These are phyloP conservation scores for Isatis tinctoria DNA, from an alignment of 345 rosid genomes.

Conservation along the genomic window DNA sequence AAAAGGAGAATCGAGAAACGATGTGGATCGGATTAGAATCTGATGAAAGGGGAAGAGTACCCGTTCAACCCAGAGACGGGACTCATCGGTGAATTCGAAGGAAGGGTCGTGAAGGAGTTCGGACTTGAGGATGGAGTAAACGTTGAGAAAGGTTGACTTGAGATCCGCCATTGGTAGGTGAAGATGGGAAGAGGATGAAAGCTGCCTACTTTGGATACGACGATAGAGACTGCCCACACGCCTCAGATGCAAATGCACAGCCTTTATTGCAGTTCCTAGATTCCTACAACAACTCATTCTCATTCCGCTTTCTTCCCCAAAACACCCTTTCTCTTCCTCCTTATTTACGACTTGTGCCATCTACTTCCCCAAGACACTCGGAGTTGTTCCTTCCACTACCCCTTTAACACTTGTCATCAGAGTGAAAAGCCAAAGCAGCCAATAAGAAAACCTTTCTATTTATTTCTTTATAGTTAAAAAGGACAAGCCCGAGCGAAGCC, in stretches of 20 bases:
- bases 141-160: conserved; percentile 56
- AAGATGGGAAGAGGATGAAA: conserved; percentile 5
- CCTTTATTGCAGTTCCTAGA: conserved; percentile 17
- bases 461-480: neutral
- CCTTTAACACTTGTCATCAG: neutral
- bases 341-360: conserved; percentile 13
- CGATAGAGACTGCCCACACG: conserved; percentile 13
- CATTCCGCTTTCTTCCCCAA: neutral
- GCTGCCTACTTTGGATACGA: conserved; percentile 14
- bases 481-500: neutral
- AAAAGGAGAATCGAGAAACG: neutral
- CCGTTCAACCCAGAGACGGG: conserved; percentile 78
- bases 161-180: conserved; percentile 63
- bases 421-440: neutral
- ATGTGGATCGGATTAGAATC: neutral
- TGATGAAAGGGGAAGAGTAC: conserved; percentile 15
- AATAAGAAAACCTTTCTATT: neutral
- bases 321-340: neutral
- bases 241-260: conserved; percentile 10
- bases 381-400: neutral
- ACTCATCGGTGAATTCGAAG: conserved; percentile 69
- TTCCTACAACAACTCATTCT: conserved; percentile 30
- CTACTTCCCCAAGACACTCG: neutral
- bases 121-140: conserved; percentile 53
- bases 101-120: conserved; percentile 81